These are phyloP conservation scores for Quercus suber DNA, from an alignment of 306 rosid genomes.

Conservation along the genomic window DNA sequence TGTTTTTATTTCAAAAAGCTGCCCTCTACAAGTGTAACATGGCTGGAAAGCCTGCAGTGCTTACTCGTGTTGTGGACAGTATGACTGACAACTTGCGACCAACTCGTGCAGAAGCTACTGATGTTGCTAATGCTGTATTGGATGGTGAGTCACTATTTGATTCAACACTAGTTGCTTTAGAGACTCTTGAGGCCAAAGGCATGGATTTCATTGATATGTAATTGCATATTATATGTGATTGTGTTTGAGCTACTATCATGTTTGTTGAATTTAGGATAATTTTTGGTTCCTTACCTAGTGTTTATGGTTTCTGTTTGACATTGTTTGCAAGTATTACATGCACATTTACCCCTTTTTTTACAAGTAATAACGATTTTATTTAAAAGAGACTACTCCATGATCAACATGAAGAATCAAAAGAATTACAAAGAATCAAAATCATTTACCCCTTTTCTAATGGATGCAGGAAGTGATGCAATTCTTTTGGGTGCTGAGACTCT, in stretches of 20 bases:
- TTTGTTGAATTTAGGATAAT: constrained; percentile 4
- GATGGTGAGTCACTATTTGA: constrained; percentile 60
- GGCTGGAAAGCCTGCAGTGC: constrained; percentile 99
- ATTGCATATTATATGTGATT: constrained; percentile 1
- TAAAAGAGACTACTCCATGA: too few relatives aligned
- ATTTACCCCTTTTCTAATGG: constrained; percentile 17
- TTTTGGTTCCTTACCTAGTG: constrained; percentile 3
- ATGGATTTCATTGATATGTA: neutral
- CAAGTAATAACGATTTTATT: too few relatives aligned
- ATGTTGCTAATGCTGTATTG: constrained; percentile 98
- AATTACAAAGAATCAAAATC: too few relatives aligned
- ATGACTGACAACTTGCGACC: constrained; percentile 98
- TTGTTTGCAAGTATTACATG: constrained; percentile 8
- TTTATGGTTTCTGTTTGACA: constrained; percentile 1
- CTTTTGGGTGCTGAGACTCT: constrained; percentile 98
- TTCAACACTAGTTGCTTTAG: constrained; percentile 13
- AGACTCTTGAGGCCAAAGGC: neutral
- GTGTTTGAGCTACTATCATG: neutral
- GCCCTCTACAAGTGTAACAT: constrained; percentile 95
- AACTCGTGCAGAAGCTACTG: constrained; percentile 99
- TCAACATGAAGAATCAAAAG: too few relatives aligned
- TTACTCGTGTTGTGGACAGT: constrained; percentile 98
- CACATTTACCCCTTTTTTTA: neutral
- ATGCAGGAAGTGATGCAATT: constrained; percentile 93
- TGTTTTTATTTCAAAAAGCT: constrained; percentile 92